These are phyloP conservation scores for Oryza glaberrima DNA, from an alignment of 176 grass and related monocot genomes.

Conservation along the genomic window DNA sequence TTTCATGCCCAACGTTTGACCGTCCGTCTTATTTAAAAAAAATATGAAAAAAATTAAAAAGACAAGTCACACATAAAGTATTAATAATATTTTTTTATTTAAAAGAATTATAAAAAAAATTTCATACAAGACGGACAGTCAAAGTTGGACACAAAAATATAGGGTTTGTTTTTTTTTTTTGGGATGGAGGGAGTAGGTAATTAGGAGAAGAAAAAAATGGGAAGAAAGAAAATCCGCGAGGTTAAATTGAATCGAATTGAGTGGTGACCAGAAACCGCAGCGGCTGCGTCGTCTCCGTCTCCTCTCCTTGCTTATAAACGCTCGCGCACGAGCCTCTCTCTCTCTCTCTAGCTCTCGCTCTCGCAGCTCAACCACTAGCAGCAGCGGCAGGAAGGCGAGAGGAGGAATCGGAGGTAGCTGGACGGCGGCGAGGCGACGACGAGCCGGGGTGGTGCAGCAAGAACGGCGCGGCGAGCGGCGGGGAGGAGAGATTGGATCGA, in stretches of 20 bases:
- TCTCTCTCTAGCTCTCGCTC: not conserved
- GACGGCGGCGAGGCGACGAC: not conserved
- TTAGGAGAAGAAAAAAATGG: not conserved
- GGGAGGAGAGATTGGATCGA: not conserved
- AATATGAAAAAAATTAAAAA: too few relatives aligned
- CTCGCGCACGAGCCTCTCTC: not conserved
- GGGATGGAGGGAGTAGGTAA: not conserved
- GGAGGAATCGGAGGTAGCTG: not conserved
- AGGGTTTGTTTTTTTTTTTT: too few relatives aligned
- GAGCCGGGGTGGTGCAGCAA: not conserved
- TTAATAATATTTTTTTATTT: too few relatives aligned
- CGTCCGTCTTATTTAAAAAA: too few relatives aligned
- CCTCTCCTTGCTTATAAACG: not conserved
- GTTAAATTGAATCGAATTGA: not conserved
- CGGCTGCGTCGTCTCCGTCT: not conserved
- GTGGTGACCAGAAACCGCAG: not conserved
- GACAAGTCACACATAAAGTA: too few relatives aligned
- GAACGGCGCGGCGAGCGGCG: not conserved
- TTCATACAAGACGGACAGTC: too few relatives aligned
- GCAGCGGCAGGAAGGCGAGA: not conserved
- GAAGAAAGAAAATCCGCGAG: not conserved
- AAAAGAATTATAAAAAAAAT: too few relatives aligned
- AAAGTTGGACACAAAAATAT: too few relatives aligned
- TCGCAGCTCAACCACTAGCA: not conserved
- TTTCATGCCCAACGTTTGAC: too few relatives aligned